Base-by-base conservation (phyloP, 208 protist genomes). In the Trypanosoma melophagium region DNA sequence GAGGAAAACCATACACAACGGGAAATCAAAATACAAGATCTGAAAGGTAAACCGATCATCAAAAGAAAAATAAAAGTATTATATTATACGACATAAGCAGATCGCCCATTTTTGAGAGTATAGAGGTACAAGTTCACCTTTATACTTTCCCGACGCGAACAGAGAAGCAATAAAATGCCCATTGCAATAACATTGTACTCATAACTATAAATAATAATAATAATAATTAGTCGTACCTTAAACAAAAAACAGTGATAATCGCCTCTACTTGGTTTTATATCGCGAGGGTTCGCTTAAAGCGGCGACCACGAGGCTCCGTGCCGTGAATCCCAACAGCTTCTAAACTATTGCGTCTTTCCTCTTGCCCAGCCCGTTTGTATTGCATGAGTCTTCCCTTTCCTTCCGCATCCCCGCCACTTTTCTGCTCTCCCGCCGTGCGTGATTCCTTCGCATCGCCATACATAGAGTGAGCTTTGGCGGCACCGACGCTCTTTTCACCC, bases 271-370 rank as follows among this genome's bases (percentile, higher is more conserved):
- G 7, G 50, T 60, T 21, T 60, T 40, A 51, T 1, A 69, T 14
- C 17, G 41, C 63, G 7, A 69, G 53, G 9, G 19, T 53, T 35
- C 63, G 51, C 53, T 60, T 69, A 38, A 69, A 69, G 12, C 63
- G 63, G 22, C 41, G 40, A 19, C 47, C 40, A 28, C 49, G 35
- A 53, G 35, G 22, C 53, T 22, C 24, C 19, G 64, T n/a, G 40
- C 41, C 8, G 24, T 9, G 24, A 17, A 31, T 49, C 53, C 13
- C 58, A 59, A 1, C 40, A 44, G 1, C 25, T 55, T 24, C 58
- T 63, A 28, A 51, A 28, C 24, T 67, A 0, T 16, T 31, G 5
- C 53, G 61, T 44, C 16, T 24, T 44, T 54, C 28, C 28, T 35
- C 28, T 35, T 5, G 28, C 28, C 5, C 28, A 35, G 28, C 28